These are phyloP conservation scores for Rhizophagus sp. DNA, from an alignment of 192 early-diverging fungal genomes.

Conservation along the genomic window DNA sequence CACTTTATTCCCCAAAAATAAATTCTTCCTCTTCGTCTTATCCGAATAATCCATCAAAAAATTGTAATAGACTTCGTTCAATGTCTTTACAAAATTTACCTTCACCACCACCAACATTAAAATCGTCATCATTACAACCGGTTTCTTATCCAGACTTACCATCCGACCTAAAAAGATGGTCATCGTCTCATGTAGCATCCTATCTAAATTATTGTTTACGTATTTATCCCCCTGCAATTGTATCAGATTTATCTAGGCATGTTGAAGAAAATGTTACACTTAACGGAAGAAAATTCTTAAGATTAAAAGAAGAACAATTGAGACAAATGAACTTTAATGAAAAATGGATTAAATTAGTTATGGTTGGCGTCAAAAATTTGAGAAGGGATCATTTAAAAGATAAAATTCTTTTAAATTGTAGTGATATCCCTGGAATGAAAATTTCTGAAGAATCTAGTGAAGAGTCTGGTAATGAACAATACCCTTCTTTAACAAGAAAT, in stretches of 20 bases:
- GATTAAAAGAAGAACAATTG: conserved; percentile 40
- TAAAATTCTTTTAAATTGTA: conserved; percentile 33
- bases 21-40: background rate
- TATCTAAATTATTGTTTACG: conserved; percentile 39
- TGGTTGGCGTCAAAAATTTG: conserved; percentile 40
- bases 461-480: background rate
- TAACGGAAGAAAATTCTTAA: conserved; percentile 40
- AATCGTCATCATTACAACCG: background rate
- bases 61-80: background rate
- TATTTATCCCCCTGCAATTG: conserved; percentile 38
- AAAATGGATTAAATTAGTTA: conserved; percentile 43
- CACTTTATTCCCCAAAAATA: background rate
- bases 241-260: conserved; percentile 41
- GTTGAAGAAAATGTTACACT: conserved; percentile 37
- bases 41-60: background rate
- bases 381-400: conserved; percentile 37
- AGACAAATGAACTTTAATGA: conserved; percentile 41
- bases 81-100: background rate
- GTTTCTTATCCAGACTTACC: conserved; percentile 34
- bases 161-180: conserved; percentile 37
- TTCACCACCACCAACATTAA: background rate
- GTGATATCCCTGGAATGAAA: conserved; percentile 27
- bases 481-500: background rate
- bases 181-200: conserved; percentile 39
- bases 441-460: background rate